Evolutionary conservation across 768 basidiomycete genomes (phyloP).

Genomic region (Pholiota conissans): DNA sequence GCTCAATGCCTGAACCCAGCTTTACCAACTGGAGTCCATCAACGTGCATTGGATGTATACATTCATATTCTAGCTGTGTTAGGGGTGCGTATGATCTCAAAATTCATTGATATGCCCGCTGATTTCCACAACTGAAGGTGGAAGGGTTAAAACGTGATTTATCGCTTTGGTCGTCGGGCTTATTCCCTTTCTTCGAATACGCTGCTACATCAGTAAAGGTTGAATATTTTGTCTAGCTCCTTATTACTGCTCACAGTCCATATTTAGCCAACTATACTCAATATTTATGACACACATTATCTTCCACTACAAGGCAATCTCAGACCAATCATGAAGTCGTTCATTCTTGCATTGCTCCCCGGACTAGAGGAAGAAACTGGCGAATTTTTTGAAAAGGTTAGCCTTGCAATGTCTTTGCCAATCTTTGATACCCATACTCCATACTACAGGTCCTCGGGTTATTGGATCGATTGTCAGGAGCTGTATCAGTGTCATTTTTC

Average conservation of each 20-base stretch:
- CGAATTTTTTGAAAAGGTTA: slow-evolving; percentile 92
- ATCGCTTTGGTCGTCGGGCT: slow-evolving; percentile 89
- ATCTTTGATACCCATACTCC: slow-evolving; percentile 1
- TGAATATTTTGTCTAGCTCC: not conserved
- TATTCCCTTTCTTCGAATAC: slow-evolving; percentile 99
- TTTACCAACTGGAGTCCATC: slow-evolving; percentile 94
- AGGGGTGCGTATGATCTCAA: slow-evolving; percentile 58
- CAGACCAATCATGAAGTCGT: slow-evolving; percentile 90
- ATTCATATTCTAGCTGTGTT: slow-evolving; percentile 87
- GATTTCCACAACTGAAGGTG: slow-evolving; percentile 45
- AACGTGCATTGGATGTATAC: slow-evolving; percentile 94
- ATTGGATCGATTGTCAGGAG: slow-evolving; percentile 79
- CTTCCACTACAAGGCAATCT: slow-evolving; percentile 79
- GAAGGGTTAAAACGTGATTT: slow-evolving; percentile 88
- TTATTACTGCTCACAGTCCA: not conserved
- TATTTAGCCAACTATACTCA: slow-evolving; percentile 76
- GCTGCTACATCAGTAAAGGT: slow-evolving; percentile 99
- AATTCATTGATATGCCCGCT: slow-evolving; percentile 2
- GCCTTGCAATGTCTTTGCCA: not conserved
- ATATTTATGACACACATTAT: slow-evolving; percentile 92
- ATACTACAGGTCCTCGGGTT: slow-evolving; percentile 66
- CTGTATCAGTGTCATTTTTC: slow-evolving; percentile 87
- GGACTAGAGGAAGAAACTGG: slow-evolving; percentile 97
- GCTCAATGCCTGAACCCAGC: slow-evolving; percentile 98
- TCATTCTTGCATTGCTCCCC: slow-evolving; percentile 90